phyloP scores from a whole-genome alignment of 2,329 filamentous ascomycete genomes.

The Ascochyta rabiei region DNA sequence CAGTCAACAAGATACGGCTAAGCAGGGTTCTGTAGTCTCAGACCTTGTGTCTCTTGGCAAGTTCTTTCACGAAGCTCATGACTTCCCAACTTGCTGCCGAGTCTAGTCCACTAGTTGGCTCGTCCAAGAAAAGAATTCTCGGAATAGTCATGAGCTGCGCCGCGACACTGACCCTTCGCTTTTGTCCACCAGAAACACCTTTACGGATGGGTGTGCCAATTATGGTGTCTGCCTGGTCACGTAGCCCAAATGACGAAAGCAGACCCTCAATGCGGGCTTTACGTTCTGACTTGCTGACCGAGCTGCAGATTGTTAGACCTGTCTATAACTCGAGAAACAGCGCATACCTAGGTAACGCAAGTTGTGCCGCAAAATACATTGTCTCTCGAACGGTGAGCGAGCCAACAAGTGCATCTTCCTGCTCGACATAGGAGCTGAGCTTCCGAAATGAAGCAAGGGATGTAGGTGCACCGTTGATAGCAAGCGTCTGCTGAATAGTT shows the following conservation, averaged over 20 bases:
- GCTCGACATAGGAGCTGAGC: conserved; percentile 80
- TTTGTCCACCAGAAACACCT: conserved; percentile 85
- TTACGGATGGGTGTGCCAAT: conserved; percentile 84
- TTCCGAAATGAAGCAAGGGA: conserved; percentile 64
- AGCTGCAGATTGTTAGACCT: conserved; percentile 41
- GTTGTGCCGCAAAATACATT: conserved; percentile 74
- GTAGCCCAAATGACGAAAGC: conserved; percentile 74
- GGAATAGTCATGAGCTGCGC: conserved; percentile 82
- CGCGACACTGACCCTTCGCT: conserved; percentile 78
- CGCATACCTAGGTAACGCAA: conserved; percentile 58
- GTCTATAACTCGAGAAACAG: too few relatives aligned
- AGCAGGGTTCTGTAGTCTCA: conserved; percentile 21
- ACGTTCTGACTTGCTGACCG: conserved; percentile 63
- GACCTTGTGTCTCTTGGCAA: conserved; percentile 71
- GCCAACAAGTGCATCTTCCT: conserved; percentile 84
- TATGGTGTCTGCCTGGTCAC: conserved; percentile 70
- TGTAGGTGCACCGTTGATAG: conserved; percentile 67
- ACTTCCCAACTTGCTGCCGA: conserved; percentile 79
- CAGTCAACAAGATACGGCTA: conserved; percentile 5
- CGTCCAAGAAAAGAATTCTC: conserved; percentile 81
- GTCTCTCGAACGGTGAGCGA: conserved; percentile 82
- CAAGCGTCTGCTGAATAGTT: conserved; percentile 59
- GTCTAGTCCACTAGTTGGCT: conserved; percentile 84
- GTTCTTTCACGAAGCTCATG: conserved; percentile 70
- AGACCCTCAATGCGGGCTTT: conserved; percentile 68